Base-by-base conservation (phyloP, 192 early-diverging fungal species). In the Glomus cerebriforme region DNA sequence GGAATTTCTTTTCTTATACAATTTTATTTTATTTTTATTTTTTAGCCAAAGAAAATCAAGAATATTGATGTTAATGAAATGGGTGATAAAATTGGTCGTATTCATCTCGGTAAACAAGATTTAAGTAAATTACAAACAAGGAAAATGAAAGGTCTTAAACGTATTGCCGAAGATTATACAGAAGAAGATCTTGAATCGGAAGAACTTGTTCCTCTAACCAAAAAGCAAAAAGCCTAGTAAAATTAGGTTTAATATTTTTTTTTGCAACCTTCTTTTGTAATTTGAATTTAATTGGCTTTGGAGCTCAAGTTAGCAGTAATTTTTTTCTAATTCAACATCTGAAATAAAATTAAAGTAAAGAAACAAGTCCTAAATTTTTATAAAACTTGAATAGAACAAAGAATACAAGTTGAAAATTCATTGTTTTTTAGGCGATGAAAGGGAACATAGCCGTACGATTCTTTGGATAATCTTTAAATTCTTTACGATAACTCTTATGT, bases 101-200 rank as follows among this genome's bases (percentile, higher is more conserved):
- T 99, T 65, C 96, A 98, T 85, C 85, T 98, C 90, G 91, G 94
- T 76, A 91, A 91, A 81, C 98, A 99, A 83, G 92, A 98, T 64
- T 89, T 99, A 63, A 80, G 87, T 73, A 95, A 95, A 89, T 87
- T 99, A 85, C 97, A 99, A 84, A 98, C 97, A 1, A 89, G 98
- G 81, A 99, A 99, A 89, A 96, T 99, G 93, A 98, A 98, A 90
- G 98, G 95, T 54, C 86, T 99, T 81, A 97, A 97, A 88, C 86
- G 86, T 26, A 35, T 32, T 19, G 77, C 31, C 7, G 77, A 68
- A 15, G 37, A 81, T 35, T 80, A 81, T 17, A 8, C n/a, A 17
- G 77, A 68, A 26, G 37, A 80, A 19, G 79, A 81, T 29, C 12
- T 32, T n/a, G 67, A 69, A 31, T 39, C 12, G 39, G 39, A 43